These are phyloP conservation scores for Aspergillus nanangensis DNA, from an alignment of 495 filamentous ascomycete species.

Conservation along the genomic window DNA sequence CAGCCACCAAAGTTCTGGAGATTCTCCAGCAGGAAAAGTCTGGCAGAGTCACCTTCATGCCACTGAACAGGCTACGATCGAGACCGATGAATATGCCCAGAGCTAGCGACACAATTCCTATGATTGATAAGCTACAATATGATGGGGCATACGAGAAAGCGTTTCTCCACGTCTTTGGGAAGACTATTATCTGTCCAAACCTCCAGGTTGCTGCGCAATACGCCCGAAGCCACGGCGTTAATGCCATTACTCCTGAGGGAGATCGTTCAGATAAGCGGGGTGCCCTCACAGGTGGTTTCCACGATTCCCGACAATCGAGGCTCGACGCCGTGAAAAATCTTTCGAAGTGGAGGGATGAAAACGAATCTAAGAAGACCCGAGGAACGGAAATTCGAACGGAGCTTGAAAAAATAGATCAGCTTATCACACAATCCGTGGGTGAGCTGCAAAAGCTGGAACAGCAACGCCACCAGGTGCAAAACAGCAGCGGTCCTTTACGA, in stretches of 20 bases:
- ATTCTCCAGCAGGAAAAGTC: conserved; percentile 71
- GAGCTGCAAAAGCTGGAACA: conserved; percentile 82
- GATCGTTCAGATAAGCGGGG: conserved; percentile 92
- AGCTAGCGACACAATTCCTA: conserved; percentile 78
- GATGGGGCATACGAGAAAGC: conserved; percentile 75
- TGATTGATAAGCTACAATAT: conserved; percentile 82
- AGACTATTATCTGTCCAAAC: conserved; percentile 90
- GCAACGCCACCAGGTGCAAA: conserved; percentile 68
- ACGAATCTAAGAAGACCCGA: conserved; percentile 58
- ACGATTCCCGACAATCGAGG: conserved; percentile 77
- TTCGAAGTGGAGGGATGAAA: conserved; percentile 68
- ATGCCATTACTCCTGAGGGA: conserved; percentile 89
- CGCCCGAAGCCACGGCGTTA: conserved; percentile 82
- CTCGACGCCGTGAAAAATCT: conserved; percentile 78
- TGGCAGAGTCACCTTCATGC: conserved; percentile 95
- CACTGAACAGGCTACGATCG: conserved; percentile 71
- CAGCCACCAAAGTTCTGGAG: conserved; percentile 75
- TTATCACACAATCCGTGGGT: conserved; percentile 75
- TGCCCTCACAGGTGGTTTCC: conserved; percentile 88
- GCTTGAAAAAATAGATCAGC: conserved; percentile 75
- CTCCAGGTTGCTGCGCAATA: conserved; percentile 82
- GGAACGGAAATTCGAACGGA: conserved; percentile 56
- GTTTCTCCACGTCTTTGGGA: conserved; percentile 91
- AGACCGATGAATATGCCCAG: conserved; percentile 71
- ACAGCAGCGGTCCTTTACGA: conserved; percentile 75